Percentiles rank a stretch among this genome's conserved stretches.
These are phyloP conservation scores for Moesziomyces parantarcticus DNA, from an alignment of 1,284 basidiomycete species.

Conservation along the genomic window DNA sequence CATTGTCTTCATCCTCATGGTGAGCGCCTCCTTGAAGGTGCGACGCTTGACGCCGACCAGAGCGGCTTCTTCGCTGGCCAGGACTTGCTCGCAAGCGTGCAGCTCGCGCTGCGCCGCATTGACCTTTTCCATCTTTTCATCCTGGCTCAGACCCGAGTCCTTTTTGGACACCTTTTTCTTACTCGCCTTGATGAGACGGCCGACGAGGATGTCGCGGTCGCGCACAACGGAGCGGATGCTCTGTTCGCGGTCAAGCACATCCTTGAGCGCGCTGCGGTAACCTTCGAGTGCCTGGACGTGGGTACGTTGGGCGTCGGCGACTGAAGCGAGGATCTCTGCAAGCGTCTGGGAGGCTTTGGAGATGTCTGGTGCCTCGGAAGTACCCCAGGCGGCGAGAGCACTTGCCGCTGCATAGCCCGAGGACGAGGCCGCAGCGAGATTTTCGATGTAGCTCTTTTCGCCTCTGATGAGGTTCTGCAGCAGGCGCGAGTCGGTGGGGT, in stretches of 20 bases:
- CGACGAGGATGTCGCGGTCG: slow-evolving; percentile 69
- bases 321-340: slow-evolving; percentile 64
- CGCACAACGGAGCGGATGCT: slow-evolving; percentile 68
- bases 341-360: slow-evolving; percentile 66
- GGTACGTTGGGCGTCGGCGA: slow-evolving; percentile 66
- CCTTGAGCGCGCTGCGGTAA: slow-evolving; percentile 69
- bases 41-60: slow-evolving; percentile 68
- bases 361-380: slow-evolving; percentile 67
- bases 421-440: slow-evolving; percentile 49
- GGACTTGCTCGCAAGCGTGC: slow-evolving; percentile 68
- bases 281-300: slow-evolving; percentile 67
- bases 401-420: slow-evolving; percentile 62
- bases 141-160: slow-evolving; percentile 56
- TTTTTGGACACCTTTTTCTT: slow-evolving; percentile 63
- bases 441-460: slow-evolving; percentile 67
- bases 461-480: slow-evolving; percentile 68
- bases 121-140: slow-evolving; percentile 65
- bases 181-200: slow-evolving; percentile 68
- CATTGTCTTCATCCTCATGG: slow-evolving; percentile 69
- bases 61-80: slow-evolving; percentile 67
- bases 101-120: slow-evolving; percentile 68
- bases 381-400: slow-evolving; percentile 69
- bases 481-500: slow-evolving; percentile 67
- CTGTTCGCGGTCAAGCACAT: slow-evolving; percentile 69
- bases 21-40: slow-evolving; percentile 69